phyloP scores from a whole-genome alignment of 2,329 filamentous ascomycete species.

The Anthostomella pinea region DNA sequence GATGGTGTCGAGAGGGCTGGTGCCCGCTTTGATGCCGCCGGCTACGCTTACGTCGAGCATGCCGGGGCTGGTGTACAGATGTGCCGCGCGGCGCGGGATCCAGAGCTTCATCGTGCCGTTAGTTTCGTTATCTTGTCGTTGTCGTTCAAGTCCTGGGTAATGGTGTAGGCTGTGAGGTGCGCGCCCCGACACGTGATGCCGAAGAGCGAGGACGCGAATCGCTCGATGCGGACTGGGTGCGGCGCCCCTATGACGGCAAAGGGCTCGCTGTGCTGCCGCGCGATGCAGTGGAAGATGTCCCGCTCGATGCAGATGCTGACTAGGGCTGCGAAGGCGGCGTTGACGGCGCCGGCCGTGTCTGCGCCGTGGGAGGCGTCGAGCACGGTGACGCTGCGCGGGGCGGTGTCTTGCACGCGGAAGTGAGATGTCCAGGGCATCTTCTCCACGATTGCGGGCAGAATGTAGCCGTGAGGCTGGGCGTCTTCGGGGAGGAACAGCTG shows the following conservation, averaged over 20 bases:
- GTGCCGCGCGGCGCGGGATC: constrained; percentile 62
- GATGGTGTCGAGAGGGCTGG: constrained; percentile 62
- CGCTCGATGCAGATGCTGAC: constrained; percentile 30
- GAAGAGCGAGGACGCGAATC: constrained; percentile 56
- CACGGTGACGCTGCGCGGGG: constrained; percentile 31
- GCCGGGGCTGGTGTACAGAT: constrained; percentile 67
- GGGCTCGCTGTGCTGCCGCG: constrained; percentile 33
- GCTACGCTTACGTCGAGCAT: constrained; percentile 76
- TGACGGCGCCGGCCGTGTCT: constrained; percentile 28
- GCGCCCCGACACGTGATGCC: constrained; percentile 61
- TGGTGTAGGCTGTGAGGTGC: constrained; percentile 60
- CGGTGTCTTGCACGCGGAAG: constrained; percentile 29
- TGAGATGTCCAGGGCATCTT: constrained; percentile 44
- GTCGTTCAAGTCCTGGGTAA: background rate
- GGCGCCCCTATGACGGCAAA: constrained; percentile 31
- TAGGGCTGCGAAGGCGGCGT: constrained; percentile 28
- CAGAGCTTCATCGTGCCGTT: constrained; percentile 56
- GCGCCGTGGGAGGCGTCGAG: constrained; percentile 26
- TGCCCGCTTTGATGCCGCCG: constrained; percentile 64
- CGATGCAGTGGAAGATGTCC: constrained; percentile 30
- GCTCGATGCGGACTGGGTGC: constrained; percentile 27
- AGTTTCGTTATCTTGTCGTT: constrained; percentile 11
- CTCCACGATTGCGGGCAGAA: constrained; percentile 43
- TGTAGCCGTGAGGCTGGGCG: constrained; percentile 47
- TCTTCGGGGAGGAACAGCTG: constrained; percentile 45